Evolutionary conservation across 2,329 filamentous ascomycete genomes (phyloP).

Genomic region (Cadophora sp.): DNA sequence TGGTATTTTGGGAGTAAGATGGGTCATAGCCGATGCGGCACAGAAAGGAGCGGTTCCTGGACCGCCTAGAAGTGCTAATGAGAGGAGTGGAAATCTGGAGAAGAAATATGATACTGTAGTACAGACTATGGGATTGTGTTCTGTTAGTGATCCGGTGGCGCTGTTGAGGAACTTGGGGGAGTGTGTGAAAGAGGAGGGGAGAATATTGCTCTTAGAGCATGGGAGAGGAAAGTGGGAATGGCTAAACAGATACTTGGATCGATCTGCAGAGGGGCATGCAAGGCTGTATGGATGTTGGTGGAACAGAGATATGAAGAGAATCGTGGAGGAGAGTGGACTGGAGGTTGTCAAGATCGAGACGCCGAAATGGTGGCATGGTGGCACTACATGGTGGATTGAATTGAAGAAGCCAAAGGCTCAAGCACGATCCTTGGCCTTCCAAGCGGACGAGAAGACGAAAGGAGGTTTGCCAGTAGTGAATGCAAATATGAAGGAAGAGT

Average conservation of each 20-base stretch:
- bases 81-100: constrained; percentile 34
- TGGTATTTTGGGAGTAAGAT: constrained; percentile 50
- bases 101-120: constrained; percentile 64
- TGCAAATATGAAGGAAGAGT: constrained; percentile 3
- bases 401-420: constrained; percentile 45
- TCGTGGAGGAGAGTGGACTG: constrained; percentile 62
- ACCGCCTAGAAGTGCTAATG: constrained; percentile 35
- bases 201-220: constrained; percentile 68
- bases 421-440: background rate
- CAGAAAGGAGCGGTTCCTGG: constrained; percentile 35
- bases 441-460: background rate
- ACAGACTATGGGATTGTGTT: constrained; percentile 71
- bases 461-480: background rate
- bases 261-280: constrained; percentile 61
- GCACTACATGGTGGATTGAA: constrained; percentile 66
- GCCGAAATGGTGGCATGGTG: constrained; percentile 56
- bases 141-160: constrained; percentile 60
- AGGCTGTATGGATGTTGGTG: constrained; percentile 70
- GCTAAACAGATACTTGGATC: constrained; percentile 63
- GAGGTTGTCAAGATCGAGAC: constrained; percentile 61
- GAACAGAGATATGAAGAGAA: constrained; percentile 66
- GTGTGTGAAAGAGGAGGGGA: constrained; percentile 59
- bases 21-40: constrained; percentile 43
- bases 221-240: constrained; percentile 61
- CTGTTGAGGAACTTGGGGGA: constrained; percentile 61